phyloP scores from a whole-genome alignment of 306 rosid species.

The Ziziphus jujuba region DNA sequence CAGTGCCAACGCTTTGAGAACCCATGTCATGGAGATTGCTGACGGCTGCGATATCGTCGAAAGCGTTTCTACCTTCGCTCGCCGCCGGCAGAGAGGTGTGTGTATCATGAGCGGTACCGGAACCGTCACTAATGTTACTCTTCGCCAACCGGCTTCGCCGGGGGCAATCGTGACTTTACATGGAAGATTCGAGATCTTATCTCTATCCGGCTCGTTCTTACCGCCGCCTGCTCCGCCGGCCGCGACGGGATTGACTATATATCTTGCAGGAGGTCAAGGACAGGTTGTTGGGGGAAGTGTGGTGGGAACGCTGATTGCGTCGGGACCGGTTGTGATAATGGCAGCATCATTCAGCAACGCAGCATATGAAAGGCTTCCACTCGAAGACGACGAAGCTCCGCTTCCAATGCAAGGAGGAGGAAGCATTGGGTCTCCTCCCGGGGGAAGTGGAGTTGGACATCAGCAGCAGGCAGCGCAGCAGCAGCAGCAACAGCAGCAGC shows the following conservation, averaged over 20 bases:
- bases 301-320: conserved; percentile 67
- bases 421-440: conserved; percentile 68
- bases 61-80: conserved; percentile 75
- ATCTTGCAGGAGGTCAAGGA: conserved; percentile 87
- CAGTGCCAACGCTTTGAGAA: conserved; percentile 89
- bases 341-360: conserved; percentile 98
- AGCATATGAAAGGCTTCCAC: conserved; percentile 87
- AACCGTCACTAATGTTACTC: conserved; percentile 81
- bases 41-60: conserved; percentile 89
- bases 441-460: conserved; percentile 22
- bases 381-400: conserved; percentile 76
- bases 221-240: conserved; percentile 96
- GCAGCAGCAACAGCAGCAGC: conserved; percentile 40
- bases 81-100: conserved; percentile 89
- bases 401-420: conserved; percentile 49
- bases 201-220: conserved; percentile 74
- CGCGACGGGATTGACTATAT: conserved; percentile 77
- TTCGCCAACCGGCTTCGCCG: conserved; percentile 82
- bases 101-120: conserved; percentile 96
- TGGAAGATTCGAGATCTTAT: conserved; percentile 89
- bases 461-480: conserved; percentile 39
- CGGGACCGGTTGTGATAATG: conserved; percentile 91
- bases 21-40: conserved; percentile 91
- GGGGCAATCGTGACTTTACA: conserved; percentile 80
- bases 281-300: conserved; percentile 97